Evolutionary conservation across 192 early-diverging fungal genomes (phyloP).

Genomic region (Linnemannia schmuckeri): DNA sequence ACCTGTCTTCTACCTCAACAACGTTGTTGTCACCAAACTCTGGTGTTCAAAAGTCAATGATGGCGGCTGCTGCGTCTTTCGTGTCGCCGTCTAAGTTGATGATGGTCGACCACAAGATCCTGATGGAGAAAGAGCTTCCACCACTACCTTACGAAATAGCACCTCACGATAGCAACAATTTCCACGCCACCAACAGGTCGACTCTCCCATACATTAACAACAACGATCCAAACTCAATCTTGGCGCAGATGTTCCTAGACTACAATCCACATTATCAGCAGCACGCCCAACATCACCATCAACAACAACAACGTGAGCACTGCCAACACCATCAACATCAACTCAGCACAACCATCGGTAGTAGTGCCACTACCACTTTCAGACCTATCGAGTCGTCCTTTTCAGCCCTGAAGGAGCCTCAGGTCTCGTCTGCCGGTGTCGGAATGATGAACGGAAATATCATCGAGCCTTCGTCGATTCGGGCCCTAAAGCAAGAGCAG

Average conservation of each 20-base stretch:
- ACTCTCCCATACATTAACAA: background rate
- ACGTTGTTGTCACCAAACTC: background rate
- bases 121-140: constrained; percentile 27
- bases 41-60: background rate
- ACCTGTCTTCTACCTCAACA: background rate
- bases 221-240: constrained; percentile 12
- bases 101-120: constrained; percentile 4
- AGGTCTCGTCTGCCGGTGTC: too few species aligned
- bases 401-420: too few species aligned
- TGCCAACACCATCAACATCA: background rate
- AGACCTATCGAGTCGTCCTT: too few species aligned
- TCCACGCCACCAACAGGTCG: background rate
- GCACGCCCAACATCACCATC: background rate
- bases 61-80: background rate
- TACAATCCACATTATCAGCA: constrained; percentile 3
- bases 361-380: too few species aligned
- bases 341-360: too few species aligned
- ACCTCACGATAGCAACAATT: background rate
- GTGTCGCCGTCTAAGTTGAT: background rate
- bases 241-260: constrained; percentile 19
- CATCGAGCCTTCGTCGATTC: too few species aligned
- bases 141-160: background rate
- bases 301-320: background rate
- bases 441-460: too few species aligned
- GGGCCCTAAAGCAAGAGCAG: too few species aligned